phyloP scores from a whole-genome alignment of 2,329 filamentous ascomycete genomes.

The Aureobasidium sp. region DNA sequence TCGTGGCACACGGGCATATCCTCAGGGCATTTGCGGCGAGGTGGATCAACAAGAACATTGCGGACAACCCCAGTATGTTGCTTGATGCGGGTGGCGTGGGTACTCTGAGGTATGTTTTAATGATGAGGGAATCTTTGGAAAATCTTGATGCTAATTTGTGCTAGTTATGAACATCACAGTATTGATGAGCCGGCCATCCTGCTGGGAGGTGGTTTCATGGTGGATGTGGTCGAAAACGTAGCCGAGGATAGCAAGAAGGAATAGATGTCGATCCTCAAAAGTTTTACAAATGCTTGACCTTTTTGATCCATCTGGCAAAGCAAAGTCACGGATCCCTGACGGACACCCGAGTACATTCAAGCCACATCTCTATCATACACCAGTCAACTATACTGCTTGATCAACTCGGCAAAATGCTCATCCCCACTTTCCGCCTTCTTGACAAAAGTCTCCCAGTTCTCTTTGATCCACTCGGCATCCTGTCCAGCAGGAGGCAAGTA shows the following conservation, averaged over 20 bases:
- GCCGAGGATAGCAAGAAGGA: constrained; percentile 18
- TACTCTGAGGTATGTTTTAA: constrained; percentile 33
- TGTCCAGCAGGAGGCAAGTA: constrained; percentile 22
- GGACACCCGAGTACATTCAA: no score
- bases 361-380: no score
- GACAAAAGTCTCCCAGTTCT: constrained; percentile 27
- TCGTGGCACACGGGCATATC: constrained; percentile 88
- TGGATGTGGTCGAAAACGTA: constrained; percentile 37
- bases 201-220: constrained; percentile 43
- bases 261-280: not conserved
- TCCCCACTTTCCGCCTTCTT: constrained; percentile 27
- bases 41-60: constrained; percentile 67
- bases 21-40: constrained; percentile 79
- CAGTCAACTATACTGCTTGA: not conserved
- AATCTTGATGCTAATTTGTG: not conserved
- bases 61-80: constrained; percentile 67
- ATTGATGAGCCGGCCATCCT: constrained; percentile 44
- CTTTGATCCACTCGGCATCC: constrained; percentile 26
- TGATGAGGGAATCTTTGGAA: not conserved
- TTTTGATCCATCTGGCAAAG: no score
- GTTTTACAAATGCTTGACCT: no score
- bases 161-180: constrained; percentile 41
- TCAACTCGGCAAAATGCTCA: constrained; percentile 22
- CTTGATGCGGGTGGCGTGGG: constrained; percentile 57
- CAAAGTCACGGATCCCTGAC: no score